These are phyloP conservation scores for Cyclotella choctawhatcheeana DNA, from an alignment of 108 stramenopile species.

Conservation along the genomic window DNA sequence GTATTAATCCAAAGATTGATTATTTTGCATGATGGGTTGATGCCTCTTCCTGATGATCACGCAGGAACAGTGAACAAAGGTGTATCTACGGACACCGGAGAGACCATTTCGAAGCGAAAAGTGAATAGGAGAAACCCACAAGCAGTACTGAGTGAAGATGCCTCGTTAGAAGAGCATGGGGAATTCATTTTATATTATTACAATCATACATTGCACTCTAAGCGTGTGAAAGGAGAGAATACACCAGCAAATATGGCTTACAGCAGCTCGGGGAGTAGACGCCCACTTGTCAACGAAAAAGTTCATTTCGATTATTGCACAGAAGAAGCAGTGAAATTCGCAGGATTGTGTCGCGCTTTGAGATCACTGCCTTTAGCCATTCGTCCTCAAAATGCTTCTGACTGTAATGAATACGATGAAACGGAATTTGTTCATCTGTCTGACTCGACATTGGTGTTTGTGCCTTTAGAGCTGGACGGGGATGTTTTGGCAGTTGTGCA, in stretches of 20 bases:
- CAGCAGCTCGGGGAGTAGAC: slow-evolving; percentile 4
- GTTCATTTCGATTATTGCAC: slow-evolving; percentile 19
- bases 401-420: slow-evolving; percentile 15
- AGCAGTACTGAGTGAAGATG: slow-evolving; percentile 59
- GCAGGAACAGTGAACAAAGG: neutral
- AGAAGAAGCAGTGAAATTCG: slow-evolving; percentile 71
- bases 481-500: slow-evolving; percentile 55
- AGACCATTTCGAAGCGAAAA: neutral
- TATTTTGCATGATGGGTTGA: slow-evolving; percentile 51
- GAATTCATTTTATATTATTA: slow-evolving; percentile 79
- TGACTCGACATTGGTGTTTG: slow-evolving; percentile 68
- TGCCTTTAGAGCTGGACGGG: slow-evolving; percentile 61
- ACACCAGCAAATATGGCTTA: slow-evolving; percentile 2
- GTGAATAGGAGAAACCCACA: slow-evolving; percentile 33
- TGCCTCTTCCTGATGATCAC: slow-evolving; percentile 21
- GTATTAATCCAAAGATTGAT: slow-evolving; percentile 48
- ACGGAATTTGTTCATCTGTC: slow-evolving; percentile 59
- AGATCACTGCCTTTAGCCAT: slow-evolving; percentile 60
- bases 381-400: slow-evolving; percentile 1
- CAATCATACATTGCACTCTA: slow-evolving; percentile 39
- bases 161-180: slow-evolving; percentile 64
- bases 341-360: slow-evolving; percentile 66
- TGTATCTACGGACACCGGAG: neutral
- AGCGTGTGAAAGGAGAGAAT: slow-evolving; percentile 16
- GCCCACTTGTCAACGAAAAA: neutral